Base-by-base conservation (phyloP, 2,329 filamentous ascomycete genomes). In the Fusarium brevicatenulatum region DNA sequence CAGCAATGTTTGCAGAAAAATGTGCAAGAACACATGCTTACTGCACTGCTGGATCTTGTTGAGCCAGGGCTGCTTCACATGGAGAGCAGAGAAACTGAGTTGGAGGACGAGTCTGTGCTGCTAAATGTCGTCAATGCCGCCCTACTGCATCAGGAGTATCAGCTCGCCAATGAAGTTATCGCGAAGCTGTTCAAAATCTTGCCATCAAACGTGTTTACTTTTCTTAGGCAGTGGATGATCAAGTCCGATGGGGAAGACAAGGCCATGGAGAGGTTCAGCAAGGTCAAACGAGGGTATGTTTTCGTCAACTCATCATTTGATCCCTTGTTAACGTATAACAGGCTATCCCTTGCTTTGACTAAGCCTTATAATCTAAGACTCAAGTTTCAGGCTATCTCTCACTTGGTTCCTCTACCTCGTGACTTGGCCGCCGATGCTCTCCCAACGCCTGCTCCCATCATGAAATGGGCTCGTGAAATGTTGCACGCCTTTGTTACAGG, bases 381-480 rank as follows among this genome's bases (percentile, higher is more conserved):
- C 9, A 65, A 57, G 43, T 30, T 68, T n/a, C 19, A 44, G 13
- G 60, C 63, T 4, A 60, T 76, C 32, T 25, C 12, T 11, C 32
- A 37, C 8, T 37, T 77, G 5, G 55, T 36, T 12, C 66, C 72
- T 23, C 43, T 68, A 15, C 12, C 63, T 13, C 30, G 57, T 3
- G 21, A 49, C 9, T 21, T 44, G 11, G 44, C 25, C 6, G 5
- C 46, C 15, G 32, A 49, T 30, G 23, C n/a, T 11, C 36, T 18
- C 30, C 32, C 44, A 11, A 57, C 61, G 8, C 66, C 65, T 16
- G 25, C 25, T 1, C 42, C 34, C 3, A 34, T 72, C 7, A 39
- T 74, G 21, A 43, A 64, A 1, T 76, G 72, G 72, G 56, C 63
- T 63, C 70, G 59, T n/a, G 18, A 36, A 42, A 55, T 13, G 5